Evolutionary conservation across 208 protist genomes (phyloP), one percentile per base, ranked within the genome.

Genomic region (Wallacemonas collosoma): DNA sequence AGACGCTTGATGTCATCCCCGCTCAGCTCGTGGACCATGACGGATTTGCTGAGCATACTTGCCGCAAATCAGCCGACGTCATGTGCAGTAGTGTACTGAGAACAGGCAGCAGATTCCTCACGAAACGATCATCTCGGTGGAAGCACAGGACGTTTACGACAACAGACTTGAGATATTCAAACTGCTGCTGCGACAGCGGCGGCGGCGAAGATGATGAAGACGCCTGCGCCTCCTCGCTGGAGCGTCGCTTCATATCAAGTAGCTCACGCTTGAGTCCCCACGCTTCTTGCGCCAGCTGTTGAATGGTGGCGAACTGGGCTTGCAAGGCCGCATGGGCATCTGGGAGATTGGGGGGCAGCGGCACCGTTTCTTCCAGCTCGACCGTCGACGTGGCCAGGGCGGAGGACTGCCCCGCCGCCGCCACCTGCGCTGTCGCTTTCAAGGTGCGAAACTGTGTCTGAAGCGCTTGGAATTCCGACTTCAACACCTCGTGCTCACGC

Each of bases 101-200:
- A 14, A 97, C 89, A 14, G 93, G 93, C 3, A 97, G 78, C 12
- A 95, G 73, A 47, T 85, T 82, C 72, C 75, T 74, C 3, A 80
- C 76, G 5, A 95, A 80, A 44, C 45, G 60, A 1, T 74, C 68
- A 48, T 95, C 82, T 44, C 54, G 67, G 15, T 75, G 71, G n/a
- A 82, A 79, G 72, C 83, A 89, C 12, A 97, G 78, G 1, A 95
- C 65, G 54, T 87, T 86, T 39, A 95, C 77, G 43, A 97, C 71
- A 40, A 95, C 78, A 44, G 85, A 88, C 26, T 70, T 72, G 6
- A 95, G 48, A 71, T 97, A 97, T 35, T 71, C 67, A 9, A 86
- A 57, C 60, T 94, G 90, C 45, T 95, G 83, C 36, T 63, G 71
- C 7, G 87, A 77, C 11, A 95, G 66, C 2, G 75, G 76, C 2